Base-by-base conservation (phyloP, 2,329 filamentous ascomycete species). In the Calonectria honghensis region DNA sequence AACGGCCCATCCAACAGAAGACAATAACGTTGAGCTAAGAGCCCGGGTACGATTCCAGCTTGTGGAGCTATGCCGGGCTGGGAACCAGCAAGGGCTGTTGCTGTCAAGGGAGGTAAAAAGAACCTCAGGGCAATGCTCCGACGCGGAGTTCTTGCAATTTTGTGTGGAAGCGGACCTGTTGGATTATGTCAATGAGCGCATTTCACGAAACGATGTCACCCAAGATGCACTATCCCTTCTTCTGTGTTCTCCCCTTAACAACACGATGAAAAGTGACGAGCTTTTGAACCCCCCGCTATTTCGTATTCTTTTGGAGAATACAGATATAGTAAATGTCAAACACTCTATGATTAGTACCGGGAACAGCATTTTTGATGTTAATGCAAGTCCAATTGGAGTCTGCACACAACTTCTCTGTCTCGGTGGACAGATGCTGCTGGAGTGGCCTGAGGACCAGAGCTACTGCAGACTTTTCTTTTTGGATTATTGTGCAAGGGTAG, bases 341-440 rank as follows among this genome's bases (percentile, higher is more conserved):
- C 4, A 18, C 3, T 9, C 51, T 54, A 2, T 5, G n/a, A 18
- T 1, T 6, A 4, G 1, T 31, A 6, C 3, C 24, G 13, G 1
- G 9, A 54, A 32, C 13, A 5, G 6, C 1, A 32, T 11, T 7
- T 54, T 54, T 9, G 31, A 27, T 18, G 1, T 54, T 10, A 16
- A 32, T n/a, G 27, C 2, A 18, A 54, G 7, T 16, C 27, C 51
- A 54, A 29, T 54, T 7, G 27, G 27, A 1, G 18, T 18, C 32
- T 29, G 27, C 31, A 9, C 18, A 1, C 14, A 54, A 11, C 27
- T 20, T 18, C 51, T 29, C 51, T 20, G 5, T 29, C 3, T 11
- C n/a, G 4, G 4, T 11, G 51, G 7, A 32, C 13, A 1, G 1
- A 1, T 1, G 6, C 16, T 54, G 13, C 13, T 31, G 18, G 0